Base-by-base conservation (phyloP, 2,329 filamentous ascomycete species). In the Fusarium sp. region DNA sequence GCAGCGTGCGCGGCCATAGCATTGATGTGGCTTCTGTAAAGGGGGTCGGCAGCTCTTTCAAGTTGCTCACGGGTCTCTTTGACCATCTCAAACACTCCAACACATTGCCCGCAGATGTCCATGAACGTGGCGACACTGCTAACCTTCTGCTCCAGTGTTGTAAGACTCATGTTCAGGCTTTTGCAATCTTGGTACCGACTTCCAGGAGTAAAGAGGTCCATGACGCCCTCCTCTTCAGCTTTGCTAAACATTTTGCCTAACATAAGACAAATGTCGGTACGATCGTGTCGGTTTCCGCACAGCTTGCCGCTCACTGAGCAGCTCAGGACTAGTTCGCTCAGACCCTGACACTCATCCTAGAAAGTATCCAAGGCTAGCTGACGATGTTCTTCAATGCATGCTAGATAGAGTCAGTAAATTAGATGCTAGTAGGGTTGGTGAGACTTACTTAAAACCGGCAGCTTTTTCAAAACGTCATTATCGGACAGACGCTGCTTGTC, bases 161-260 rank as follows among this genome's bases (percentile, higher is more conserved):
- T n/a, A 9, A 69, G 38, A 16, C 55, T 32, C 22, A 59, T 29
- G 11, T 8, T 25, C 5, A 54, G 22, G 18, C 55, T 57, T 18
- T 12, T n/a, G n/a, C 49, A 67, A 16, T 48, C 25, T 15, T 51
- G 22, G 16, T 53, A 53, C 7, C 25, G 15, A 7, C 53, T 40
- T 24, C 27, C 32, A 12, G 22, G 32, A 20, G 32, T 52, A 22
- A 69, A 69, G 25, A 69, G 61, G 22, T 66, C 52, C n/a, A 66
- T 22, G 12, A 69, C 40, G 5, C 34, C 51, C 25, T 66, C 55
- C 29, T 49, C 43, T 3, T 44, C 46, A 11, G 67, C 67, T 18
- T 58, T 62, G 51, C 60, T 66, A 25, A 69, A 32, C 61, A 69
- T 57, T 16, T 51, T 66, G 22, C 67, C 65, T 11, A 69, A 15